Base-by-base conservation (phyloP, 2,329 filamentous ascomycete species). In the Aspergillus carbonarius region DNA sequence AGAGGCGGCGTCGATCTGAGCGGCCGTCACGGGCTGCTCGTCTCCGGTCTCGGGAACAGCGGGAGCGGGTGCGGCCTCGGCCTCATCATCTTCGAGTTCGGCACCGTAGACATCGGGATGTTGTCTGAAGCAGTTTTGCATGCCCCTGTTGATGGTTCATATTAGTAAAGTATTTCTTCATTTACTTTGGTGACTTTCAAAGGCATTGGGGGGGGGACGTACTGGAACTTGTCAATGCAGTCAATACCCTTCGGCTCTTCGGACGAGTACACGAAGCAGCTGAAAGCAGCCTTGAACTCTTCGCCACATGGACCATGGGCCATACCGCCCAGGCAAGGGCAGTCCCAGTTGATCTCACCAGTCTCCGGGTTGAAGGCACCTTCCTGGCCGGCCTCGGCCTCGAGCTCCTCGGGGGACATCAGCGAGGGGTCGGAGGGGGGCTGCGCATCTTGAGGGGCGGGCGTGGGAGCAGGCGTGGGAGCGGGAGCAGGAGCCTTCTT, bases 321-420 rank as follows among this genome's bases (percentile, higher is more conserved):
- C 95, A 99, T 99, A 54, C 95, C 95, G 50, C 95, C 95, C 34
- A 99, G 81, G 75, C 95, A 99, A 15, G 95, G 95, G 77, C 95
- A 99, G 75, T 98, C 95, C 95, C 95, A 99, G 83, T 99, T 99
- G 79, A 99, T 99, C 83, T 99, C 95, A 67, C 95, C 95, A 9
- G 95, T 99, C 81, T 98, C 95, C 2, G 93, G 92, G 77, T 99
- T 96, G 81, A 98, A 99, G 1, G 95, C 95, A 57, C 92, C 95
- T 77, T 98, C 88, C 73, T 93, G 88, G 61, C 81, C 85, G 5
- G 92, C 92, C 76, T 97, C 92, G 60, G 91, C 86, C 75, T 96
- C 89, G 13, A 95, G 79, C 17, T 80, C 84, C 65, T 81, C 80
- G 34, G 85, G 77, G 6, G 78, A 50, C 72, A 74, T 58, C 70